Evolutionary conservation across 257 asterid species (phyloP), one percentile per base, ranked within the genome.

Genomic region (Fraxinus anomala): DNA sequence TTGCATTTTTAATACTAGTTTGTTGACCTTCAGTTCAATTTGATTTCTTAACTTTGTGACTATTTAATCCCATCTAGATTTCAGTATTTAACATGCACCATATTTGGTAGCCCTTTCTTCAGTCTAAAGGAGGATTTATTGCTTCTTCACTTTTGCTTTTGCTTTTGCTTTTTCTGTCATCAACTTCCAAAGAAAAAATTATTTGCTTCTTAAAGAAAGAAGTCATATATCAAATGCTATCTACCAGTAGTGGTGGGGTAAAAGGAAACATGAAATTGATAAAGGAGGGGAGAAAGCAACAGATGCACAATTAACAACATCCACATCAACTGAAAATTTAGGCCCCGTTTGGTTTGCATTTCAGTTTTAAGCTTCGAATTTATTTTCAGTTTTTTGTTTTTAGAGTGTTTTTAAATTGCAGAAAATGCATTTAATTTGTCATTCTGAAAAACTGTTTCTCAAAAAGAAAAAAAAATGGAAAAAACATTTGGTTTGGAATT

Each of bases 61-160:
- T 26, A 8, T n/a, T 6, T n/a, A 59, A 59, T 59, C 23, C 13
- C 67, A n/a, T 61, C 54, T 76, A 23, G 65, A 42, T 72, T 4
- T 26, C 33, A 21, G 31, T 16, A 28, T 17, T 19, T 66, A 19
- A 40, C 28, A 7, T 5, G 73, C 42, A 65, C 66, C 73, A 39
- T 39, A 37, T 24, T 63, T 63, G 65, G 30, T 7, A 30, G 40
- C 59, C 67, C n/a, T 40, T 51, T 31, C 68, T 24, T 51, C 49
- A 31, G 23, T 17, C 47, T 39, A 49, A 19, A 9, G 44, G 65
- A 76, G 67, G 42, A 4, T 36, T 67, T 56, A 76, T 26, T 67
- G 77, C 77, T 72, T 34, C 51, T n/a, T 42, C 49, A 47, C 44
- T 42, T 56, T 28, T n/a, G 40, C 54, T 73, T 74, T 59, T 68